These are phyloP conservation scores for Xanthoceras sorbifolium DNA, from an alignment of 345 rosid genomes.

Conservation along the genomic window DNA sequence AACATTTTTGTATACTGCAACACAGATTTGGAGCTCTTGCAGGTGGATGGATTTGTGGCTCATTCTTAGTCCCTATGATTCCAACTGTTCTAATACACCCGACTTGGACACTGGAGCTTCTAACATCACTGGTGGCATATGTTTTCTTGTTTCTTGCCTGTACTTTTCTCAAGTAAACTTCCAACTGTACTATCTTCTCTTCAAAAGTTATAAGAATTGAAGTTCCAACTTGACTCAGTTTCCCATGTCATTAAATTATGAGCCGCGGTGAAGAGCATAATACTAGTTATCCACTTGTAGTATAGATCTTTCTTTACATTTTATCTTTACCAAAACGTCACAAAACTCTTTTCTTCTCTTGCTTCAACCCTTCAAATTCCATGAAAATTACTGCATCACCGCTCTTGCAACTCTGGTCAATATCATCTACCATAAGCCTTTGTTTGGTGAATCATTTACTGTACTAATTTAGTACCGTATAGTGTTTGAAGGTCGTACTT, in stretches of 20 bases:
- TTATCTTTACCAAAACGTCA: too few species aligned
- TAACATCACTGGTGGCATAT: constrained; percentile 83
- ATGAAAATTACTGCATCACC: too few species aligned
- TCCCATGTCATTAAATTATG: neutral
- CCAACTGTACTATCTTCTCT: neutral
- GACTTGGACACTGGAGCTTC: constrained; percentile 95
- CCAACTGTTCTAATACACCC: constrained; percentile 69
- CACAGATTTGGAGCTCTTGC: constrained; percentile 81
- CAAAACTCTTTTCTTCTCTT: too few species aligned
- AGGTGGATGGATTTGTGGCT: constrained; percentile 85
- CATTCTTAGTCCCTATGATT: constrained; percentile 76
- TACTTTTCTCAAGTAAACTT: constrained; percentile 75
- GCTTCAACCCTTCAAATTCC: too few species aligned
- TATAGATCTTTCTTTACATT: too few species aligned
- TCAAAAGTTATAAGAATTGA: neutral
- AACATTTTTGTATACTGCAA: constrained; percentile 4
- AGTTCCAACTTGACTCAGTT: neutral
- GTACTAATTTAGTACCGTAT: too few species aligned
- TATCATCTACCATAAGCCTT: too few species aligned
- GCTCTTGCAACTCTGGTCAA: too few species aligned
- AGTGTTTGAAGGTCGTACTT: too few species aligned
- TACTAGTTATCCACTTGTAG: neutral
- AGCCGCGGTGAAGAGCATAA: too few species aligned
- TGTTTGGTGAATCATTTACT: too few species aligned
- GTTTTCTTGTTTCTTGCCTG: constrained; percentile 79